These are phyloP conservation scores for Stephania yunnanensis DNA, from an alignment of 164 flowering plant species.

Conservation along the genomic window DNA sequence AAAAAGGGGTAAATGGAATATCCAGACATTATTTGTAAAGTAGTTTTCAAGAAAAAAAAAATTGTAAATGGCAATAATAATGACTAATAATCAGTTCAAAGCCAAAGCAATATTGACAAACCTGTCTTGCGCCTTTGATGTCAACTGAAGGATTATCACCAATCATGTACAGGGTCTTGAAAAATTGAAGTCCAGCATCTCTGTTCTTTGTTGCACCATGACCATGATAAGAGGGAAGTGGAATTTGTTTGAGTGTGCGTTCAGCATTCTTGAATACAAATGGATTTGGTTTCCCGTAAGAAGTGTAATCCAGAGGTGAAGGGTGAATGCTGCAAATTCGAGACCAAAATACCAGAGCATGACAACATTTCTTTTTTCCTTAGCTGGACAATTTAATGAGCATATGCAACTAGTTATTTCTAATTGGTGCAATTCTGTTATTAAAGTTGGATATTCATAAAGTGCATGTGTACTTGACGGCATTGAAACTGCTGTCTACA, in stretches of 20 bases:
- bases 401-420: background rate
- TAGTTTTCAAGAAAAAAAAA: background rate
- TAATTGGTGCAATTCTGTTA: background rate
- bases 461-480: background rate
- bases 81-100: background rate
- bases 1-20: slow-evolving; percentile 10
- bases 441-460: background rate
- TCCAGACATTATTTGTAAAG: background rate
- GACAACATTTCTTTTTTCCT: background rate
- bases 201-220: slow-evolving; percentile 7
- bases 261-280: slow-evolving; percentile 78
- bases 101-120: slow-evolving; percentile 16
- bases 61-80: background rate
- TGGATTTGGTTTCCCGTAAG: slow-evolving; percentile 83
- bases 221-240: slow-evolving; percentile 6
- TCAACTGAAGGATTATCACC: slow-evolving; percentile 93
- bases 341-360: background rate
- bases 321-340: slow-evolving; percentile 54
- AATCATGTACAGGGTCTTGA: slow-evolving; percentile 76
- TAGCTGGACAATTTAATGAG: background rate
- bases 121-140: slow-evolving; percentile 83
- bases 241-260: slow-evolving; percentile 37
- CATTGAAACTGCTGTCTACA: background rate
- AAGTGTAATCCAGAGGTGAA: slow-evolving; percentile 48
- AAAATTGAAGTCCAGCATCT: slow-evolving; percentile 21